A percentile compares a stretch with the other conserved stretches of the same genome.
phyloP scores from a whole-genome alignment of 2,329 filamentous ascomycete species.

The Pseudogymnoascus sp. region DNA sequence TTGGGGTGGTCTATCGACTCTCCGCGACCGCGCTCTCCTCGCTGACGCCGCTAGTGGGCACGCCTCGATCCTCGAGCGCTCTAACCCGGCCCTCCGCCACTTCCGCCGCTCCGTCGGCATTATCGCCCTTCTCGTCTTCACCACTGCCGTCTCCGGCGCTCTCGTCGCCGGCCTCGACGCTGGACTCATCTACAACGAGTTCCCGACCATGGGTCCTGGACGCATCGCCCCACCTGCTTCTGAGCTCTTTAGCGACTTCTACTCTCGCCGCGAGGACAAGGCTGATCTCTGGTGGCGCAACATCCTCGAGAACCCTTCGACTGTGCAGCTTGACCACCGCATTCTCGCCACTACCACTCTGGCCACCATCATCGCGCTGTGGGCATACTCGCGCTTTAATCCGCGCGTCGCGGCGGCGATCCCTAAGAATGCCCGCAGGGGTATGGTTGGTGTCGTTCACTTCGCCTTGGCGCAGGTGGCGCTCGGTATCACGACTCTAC shows the following conservation, averaged over 20 bases:
- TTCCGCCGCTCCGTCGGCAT: conserved; percentile 70
- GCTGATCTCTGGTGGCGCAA: conserved; percentile 95
- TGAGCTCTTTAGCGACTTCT: conserved; percentile 82
- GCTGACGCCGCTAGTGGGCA: conserved; percentile 58
- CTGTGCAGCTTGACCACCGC: conserved; percentile 93
- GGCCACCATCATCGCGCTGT: conserved; percentile 70
- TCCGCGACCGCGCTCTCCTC: conserved; percentile 70
- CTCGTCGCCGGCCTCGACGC: conserved; percentile 93
- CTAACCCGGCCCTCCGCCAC: conserved; percentile 59
- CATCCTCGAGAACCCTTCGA: conserved; percentile 91
- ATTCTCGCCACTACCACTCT: conserved; percentile 88
- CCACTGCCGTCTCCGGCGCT: conserved; percentile 86
- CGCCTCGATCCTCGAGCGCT: conserved; percentile 55
- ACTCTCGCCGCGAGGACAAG: conserved; percentile 69
- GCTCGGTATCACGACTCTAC: conserved; percentile 82
- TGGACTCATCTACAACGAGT: conserved; percentile 97
- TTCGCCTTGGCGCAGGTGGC: conserved; percentile 75
- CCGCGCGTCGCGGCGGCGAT: conserved; percentile 50
- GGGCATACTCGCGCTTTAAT: conserved; percentile 69
- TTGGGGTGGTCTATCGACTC: conserved; percentile 75
- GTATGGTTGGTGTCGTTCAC: conserved; percentile 73
- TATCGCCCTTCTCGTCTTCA: conserved; percentile 71
- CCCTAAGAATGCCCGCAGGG: conserved; percentile 58
- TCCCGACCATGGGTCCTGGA: conserved; percentile 87
- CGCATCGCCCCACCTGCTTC: conserved; percentile 66